phyloP scores from a whole-genome alignment of 2,329 filamentous ascomycete genomes.

The Nakataea oryzae region DNA sequence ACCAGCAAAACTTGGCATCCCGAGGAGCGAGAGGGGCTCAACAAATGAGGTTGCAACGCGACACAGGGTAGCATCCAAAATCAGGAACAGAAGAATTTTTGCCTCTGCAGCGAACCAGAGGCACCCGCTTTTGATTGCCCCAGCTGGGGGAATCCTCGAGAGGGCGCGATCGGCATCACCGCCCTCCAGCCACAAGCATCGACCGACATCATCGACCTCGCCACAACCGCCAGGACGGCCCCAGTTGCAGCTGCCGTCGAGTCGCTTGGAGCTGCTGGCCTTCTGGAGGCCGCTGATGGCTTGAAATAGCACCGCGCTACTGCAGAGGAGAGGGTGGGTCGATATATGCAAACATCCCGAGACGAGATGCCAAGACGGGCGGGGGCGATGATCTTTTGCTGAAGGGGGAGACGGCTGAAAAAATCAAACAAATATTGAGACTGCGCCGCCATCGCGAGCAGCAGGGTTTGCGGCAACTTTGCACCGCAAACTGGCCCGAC shows the following conservation, averaged over 20 bases:
- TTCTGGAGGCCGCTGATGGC: not conserved
- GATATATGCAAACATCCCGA: not conserved
- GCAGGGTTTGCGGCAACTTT: not conserved
- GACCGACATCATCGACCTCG: not conserved
- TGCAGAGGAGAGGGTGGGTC: no score
- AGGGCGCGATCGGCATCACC: not conserved
- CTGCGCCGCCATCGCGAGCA: not conserved
- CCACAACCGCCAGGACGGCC: not conserved
- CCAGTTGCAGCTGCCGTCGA: not conserved
- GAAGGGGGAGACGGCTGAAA: not conserved
- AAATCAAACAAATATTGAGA: not conserved
- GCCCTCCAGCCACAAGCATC: not conserved
- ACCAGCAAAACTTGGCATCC: not conserved
- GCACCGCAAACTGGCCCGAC: no score
- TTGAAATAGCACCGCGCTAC: not conserved
- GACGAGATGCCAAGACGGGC: no score
- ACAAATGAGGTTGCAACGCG: not conserved
- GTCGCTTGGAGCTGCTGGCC: not conserved
- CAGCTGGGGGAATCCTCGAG: not conserved
- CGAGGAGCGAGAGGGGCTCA: not conserved
- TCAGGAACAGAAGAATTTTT: not conserved
- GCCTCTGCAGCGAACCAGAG: no score
- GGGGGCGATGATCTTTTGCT: not conserved
- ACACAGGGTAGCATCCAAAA: not conserved
- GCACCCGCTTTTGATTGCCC: not conserved